Evolutionary conservation across 345 rosid genomes (phyloP).

Genomic region (Lepidium africanum): DNA sequence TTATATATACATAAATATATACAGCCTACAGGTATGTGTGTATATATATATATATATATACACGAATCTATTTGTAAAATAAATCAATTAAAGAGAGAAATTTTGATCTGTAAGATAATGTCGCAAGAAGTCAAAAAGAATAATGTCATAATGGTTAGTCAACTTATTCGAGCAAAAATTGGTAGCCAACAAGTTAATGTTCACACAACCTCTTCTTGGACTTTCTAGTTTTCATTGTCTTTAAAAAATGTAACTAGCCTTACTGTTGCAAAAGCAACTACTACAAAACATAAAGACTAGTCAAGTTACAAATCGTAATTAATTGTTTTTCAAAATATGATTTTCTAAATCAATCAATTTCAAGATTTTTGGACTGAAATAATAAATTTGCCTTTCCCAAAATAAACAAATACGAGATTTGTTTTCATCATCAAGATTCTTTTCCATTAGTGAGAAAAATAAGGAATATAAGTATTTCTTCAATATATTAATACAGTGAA

Average conservation of each 20-base stretch:
- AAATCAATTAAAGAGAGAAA: not conserved
- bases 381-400: not conserved
- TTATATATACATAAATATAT: not conserved
- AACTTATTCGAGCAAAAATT: not conserved
- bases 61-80: not conserved
- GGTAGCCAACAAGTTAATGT: not conserved
- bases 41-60: not conserved
- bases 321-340: not conserved
- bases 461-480: not conserved
- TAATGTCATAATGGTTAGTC: slow-evolving; percentile 5
- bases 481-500: not conserved
- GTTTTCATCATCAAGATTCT: not conserved
- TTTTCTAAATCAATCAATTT: not conserved
- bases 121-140: not conserved
- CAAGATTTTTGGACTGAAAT: not conserved
- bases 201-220: slow-evolving; percentile 5
- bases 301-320: too few species aligned
- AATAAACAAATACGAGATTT: not conserved
- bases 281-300: not conserved
- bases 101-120: not conserved
- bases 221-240: not conserved
- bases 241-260: not conserved
- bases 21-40: too few species aligned
- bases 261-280: not conserved
- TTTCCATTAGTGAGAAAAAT: not conserved